Evolutionary conservation across 805 yeast species (phyloP).

Genomic region (Sungouiozyma intestinalis): DNA sequence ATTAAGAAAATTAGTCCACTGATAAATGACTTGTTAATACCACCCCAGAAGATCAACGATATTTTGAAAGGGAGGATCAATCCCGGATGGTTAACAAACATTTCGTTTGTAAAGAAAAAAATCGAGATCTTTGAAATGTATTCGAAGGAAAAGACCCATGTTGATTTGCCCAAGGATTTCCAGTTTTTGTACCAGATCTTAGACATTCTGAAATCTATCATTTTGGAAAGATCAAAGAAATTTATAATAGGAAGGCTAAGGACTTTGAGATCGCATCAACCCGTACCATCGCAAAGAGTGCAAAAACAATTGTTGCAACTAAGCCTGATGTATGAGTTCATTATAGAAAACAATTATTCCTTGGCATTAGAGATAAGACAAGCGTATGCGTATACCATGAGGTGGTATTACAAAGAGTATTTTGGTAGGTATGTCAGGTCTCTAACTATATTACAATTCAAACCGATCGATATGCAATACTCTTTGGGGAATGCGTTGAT

Average conservation of each 20-base stretch:
- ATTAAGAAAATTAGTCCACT: constrained; percentile 56
- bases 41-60: constrained; percentile 57
- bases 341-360: constrained; percentile 43
- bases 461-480: constrained; percentile 43
- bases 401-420: constrained; percentile 80
- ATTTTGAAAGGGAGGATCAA: constrained; percentile 49
- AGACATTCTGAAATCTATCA: constrained; percentile 45
- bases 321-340: constrained; percentile 50
- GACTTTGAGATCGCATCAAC: constrained; percentile 46
- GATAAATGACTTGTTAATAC: constrained; percentile 63
- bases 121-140: constrained; percentile 41
- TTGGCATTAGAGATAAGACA: constrained; percentile 62
- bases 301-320: constrained; percentile 57
- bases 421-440: constrained; percentile 71
- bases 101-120: constrained; percentile 49
- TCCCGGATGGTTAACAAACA: constrained; percentile 53
- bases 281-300: constrained; percentile 59
- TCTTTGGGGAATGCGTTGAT: constrained; percentile 40
- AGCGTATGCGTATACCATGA: constrained; percentile 82
- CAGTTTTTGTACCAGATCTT: constrained; percentile 22
- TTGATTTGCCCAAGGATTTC: constrained; percentile 20
- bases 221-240: constrained; percentile 68
- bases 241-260: constrained; percentile 57
- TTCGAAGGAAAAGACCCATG: constrained; percentile 3
- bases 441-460: constrained; percentile 50